Evolutionary conservation across 148 eudicot species (phyloP), one percentile per base, ranked within the genome.

Genomic region (Agrostemma githago): DNA sequence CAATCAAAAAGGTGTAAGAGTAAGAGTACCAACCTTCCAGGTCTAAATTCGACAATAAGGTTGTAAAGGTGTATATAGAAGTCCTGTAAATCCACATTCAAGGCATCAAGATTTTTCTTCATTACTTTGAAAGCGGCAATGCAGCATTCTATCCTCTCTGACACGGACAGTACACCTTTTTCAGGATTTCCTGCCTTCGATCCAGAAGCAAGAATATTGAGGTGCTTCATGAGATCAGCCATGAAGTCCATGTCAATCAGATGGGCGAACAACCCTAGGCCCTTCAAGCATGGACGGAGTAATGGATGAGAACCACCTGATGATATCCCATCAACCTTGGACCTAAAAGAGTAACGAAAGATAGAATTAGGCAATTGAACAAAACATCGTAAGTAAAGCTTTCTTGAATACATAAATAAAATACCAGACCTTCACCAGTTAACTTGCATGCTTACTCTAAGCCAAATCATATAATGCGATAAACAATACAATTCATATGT

Each of bases 81-180:
- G 68, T 92, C 97, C 73, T 92, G 97, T 70, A 95, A 74, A 84
- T 95, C 99, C 78, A 95, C 85, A 87, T 95, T 95, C 40, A 95
- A 74, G 74, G 97, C 92, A 81, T 95, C 99, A 26, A 95, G 96
- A 82, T 92, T 95, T 81, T 79, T 95, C 85, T 80, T 86, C 99
- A 95, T 95, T 74, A 95, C 88, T 86, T 88, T 89, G 75, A 95
- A 95, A 56, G 99, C 97, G 66, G 92, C 94, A 71, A 92, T 90
- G 86, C 99, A 95, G 86, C 99, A 95, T 44, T 82, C 86, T 78
- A 95, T 71, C 57, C 96, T 87, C 76, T 95, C 99, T 60, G 97
- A 84, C 48, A 95, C 90, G 5, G 94, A 85, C 87, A 95, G 71
- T 51, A 63, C 72, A 56, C 74, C 73, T 68, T 44, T 68, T 72